A percentile compares a stretch with the other conserved stretches of the same genome.
Conservation (phyloP, 192 early-diverging fungal genomes). For the Mortierella alpina region DNA sequence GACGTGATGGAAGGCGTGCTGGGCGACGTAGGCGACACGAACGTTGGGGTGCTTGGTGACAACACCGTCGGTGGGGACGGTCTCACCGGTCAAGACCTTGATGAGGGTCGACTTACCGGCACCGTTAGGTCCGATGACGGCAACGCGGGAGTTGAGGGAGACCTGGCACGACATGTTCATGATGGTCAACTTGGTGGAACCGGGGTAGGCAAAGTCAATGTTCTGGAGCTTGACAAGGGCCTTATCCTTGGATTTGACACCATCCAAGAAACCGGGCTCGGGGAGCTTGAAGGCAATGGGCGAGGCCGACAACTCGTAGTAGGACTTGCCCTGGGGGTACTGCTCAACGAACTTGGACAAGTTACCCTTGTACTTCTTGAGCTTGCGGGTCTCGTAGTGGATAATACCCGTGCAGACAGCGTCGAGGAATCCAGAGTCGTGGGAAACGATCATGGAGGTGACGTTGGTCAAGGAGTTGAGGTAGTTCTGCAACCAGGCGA, state of each 20-base stretch:
- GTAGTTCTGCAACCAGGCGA: slow-evolving; percentile 75
- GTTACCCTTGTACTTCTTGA: slow-evolving; percentile 82
- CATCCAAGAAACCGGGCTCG: slow-evolving; percentile 77
- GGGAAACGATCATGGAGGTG: slow-evolving; percentile 86
- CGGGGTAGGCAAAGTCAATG: slow-evolving; percentile 78
- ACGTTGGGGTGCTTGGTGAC: slow-evolving; percentile 88
- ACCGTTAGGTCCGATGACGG: slow-evolving; percentile 75
- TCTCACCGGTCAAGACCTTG: slow-evolving; percentile 83
- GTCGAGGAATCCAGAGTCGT: slow-evolving; percentile 88
- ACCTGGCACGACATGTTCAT: slow-evolving; percentile 70
- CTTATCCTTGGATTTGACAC: slow-evolving; percentile 79
- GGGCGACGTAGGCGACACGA: slow-evolving; percentile 86
- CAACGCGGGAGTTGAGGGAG: slow-evolving; percentile 82
- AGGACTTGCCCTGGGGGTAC: slow-evolving; percentile 75
- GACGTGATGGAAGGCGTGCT: slow-evolving; percentile 90
- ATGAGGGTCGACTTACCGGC: slow-evolving; percentile 59
- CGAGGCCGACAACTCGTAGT: slow-evolving; percentile 75
- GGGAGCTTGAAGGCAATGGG: slow-evolving; percentile 77
- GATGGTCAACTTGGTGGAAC: slow-evolving; percentile 68
- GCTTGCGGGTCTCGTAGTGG: slow-evolving; percentile 83
- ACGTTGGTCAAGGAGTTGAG: slow-evolving; percentile 74
- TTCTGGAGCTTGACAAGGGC: slow-evolving; percentile 83
- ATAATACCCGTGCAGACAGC: slow-evolving; percentile 82
- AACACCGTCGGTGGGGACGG: slow-evolving; percentile 73
- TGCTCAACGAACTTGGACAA: slow-evolving; percentile 81